Evolutionary conservation across 2,329 filamentous ascomycete species (phyloP).

Genomic region (Graphilbum ipis-grandicollis): DNA sequence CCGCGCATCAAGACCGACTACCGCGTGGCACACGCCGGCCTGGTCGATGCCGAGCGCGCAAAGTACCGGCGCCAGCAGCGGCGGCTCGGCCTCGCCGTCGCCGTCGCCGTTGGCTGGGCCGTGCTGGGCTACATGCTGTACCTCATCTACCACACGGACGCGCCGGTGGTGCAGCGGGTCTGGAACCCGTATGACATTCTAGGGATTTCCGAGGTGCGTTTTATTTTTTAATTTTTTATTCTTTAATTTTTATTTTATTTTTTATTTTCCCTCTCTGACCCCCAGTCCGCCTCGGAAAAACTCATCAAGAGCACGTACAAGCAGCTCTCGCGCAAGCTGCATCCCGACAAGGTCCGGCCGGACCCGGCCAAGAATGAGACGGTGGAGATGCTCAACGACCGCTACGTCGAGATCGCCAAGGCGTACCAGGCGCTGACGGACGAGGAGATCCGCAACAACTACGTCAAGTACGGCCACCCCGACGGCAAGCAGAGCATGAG

Average conservation of each 20-base stretch:
- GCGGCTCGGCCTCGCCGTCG: slow-evolving; percentile 66
- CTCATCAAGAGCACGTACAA: slow-evolving; percentile 87
- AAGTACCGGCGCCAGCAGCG: slow-evolving; percentile 83
- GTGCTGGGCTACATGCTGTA: slow-evolving; percentile 85
- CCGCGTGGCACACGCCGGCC: slow-evolving; percentile 63
- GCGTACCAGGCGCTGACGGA: slow-evolving; percentile 96
- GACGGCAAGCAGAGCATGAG: slow-evolving; percentile 97
- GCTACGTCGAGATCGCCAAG: slow-evolving; percentile 91
- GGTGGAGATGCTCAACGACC: slow-evolving; percentile 61
- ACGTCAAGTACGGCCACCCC: slow-evolving; percentile 85
- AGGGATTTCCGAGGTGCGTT: slow-evolving; percentile 59
- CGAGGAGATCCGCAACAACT: slow-evolving; percentile 94
- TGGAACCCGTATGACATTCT: slow-evolving; percentile 98
- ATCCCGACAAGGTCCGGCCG: slow-evolving; percentile 82
- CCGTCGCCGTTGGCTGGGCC: slow-evolving; percentile 61
- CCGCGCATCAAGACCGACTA: slow-evolving; percentile 69
- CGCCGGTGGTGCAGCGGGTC: slow-evolving; percentile 47
- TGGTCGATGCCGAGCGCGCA: slow-evolving; percentile 67
- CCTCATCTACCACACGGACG: slow-evolving; percentile 65
- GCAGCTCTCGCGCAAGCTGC: slow-evolving; percentile 66
- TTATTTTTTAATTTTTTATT: neutral
- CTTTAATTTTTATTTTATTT: neutral
- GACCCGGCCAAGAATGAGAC: slow-evolving; percentile 83
- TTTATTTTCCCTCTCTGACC: neutral
- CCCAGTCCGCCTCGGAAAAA: slow-evolving; percentile 64